Conservation (phyloP, 1,139 yeast genomes). For the Kurtzmaniella quercitrusa region DNA sequence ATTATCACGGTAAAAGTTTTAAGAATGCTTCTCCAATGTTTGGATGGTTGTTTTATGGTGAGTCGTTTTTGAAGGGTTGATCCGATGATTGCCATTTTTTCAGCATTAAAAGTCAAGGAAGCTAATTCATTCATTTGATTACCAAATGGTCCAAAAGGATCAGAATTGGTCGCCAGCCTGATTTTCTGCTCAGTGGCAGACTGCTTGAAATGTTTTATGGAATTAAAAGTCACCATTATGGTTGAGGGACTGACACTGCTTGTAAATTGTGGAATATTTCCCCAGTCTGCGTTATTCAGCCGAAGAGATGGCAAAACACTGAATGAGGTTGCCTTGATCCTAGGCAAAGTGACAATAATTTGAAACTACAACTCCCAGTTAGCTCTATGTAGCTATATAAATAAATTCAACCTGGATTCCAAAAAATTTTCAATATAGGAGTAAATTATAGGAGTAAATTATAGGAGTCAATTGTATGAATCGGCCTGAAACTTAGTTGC, state of each 20-base stretch:
- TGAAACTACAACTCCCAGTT: too few relatives aligned
- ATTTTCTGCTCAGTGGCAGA: constrained; percentile 15
- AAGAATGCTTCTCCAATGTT: constrained; percentile 19
- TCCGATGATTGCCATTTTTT: constrained; percentile 7
- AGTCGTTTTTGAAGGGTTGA: constrained; percentile 13
- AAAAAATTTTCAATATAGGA: too few relatives aligned
- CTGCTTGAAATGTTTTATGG: background rate
- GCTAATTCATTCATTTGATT: constrained; percentile 34
- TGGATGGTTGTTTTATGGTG: constrained; percentile 8
- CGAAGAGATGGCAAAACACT: too few relatives aligned
- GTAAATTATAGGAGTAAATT: background rate
- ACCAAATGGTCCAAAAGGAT: constrained; percentile 39
- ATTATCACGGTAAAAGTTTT: constrained; percentile 35
- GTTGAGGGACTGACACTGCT: too few relatives aligned
- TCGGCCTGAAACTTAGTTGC: background rate
- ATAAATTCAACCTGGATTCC: too few relatives aligned
- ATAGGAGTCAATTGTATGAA: background rate
- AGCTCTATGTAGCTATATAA: too few relatives aligned
- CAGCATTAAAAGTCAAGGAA: constrained; percentile 20
- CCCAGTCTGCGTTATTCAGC: too few relatives aligned
- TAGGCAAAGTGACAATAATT: background rate
- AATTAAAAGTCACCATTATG: background rate
- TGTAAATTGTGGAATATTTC: too few relatives aligned
- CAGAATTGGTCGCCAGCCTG: constrained; percentile 30
- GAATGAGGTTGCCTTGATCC: background rate